Evolutionary conservation across 2,329 filamentous ascomycete genomes (phyloP), one percentile per base, ranked within the genome.

Genomic region (Cercospora sojina): DNA sequence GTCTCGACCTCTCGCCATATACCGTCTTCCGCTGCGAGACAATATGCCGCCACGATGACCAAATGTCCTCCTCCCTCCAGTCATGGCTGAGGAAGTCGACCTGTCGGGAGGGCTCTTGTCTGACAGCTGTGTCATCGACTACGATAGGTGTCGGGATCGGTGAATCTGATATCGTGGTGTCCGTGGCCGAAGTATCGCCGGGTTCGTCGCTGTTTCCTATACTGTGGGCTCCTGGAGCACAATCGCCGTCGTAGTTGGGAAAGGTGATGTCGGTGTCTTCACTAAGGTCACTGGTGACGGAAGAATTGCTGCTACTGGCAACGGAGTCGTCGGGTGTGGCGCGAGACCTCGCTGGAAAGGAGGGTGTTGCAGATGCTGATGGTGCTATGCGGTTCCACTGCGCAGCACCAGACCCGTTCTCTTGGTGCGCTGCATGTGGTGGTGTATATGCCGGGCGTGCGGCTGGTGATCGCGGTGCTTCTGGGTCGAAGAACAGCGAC

Each of bases 71-170:
- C 79, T 97, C 93, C 69, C 87, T 88, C 92, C 94, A 97, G 68
- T 94, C 88, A 76, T 98, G 91, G 18, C 93, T 96, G 56, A 97
- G 86, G 76, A 97, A 97, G 80, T 97, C 93, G n/a, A 97, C 93
- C 79, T 97, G 92, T 70, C 92, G 85, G 55, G 93, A 93, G 1
- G 92, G 92, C 74, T 90, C 87, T 35, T 84, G 84, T 69, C 88
- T 86, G 41, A 96, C 84, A 10, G 90, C 90, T 9, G 88, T 90
- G 78, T 97, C 93, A 73, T 97, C 93, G 71, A 91, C 90, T 8
- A 90, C 90, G 32, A 88, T 85, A 55, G 88, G 85, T 8, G 80
- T 80, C 31, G 83, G 72, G 31, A 86, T 81, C 16, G 88, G 84
- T 1, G 85, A 86, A 66, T 86, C 86, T 5, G 88, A 86, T 41